Evolutionary conservation across 306 rosid genomes (phyloP).

Genomic region (Prinsepia uniflora): DNA sequence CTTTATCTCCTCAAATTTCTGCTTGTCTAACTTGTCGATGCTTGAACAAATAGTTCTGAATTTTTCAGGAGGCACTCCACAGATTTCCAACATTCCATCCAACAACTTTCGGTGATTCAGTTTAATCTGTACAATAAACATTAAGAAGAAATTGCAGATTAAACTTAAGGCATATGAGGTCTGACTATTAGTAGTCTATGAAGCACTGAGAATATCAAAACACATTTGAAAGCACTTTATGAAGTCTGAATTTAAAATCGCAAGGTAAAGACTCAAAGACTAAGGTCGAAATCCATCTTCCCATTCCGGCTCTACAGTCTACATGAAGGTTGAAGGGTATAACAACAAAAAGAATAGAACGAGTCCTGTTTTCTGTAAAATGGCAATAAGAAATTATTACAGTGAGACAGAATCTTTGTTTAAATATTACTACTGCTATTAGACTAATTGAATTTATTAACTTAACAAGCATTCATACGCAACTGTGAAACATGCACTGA

Average conservation of each 20-base stretch:
- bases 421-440: background rate
- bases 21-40: conserved; percentile 92
- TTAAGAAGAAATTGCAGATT: conserved; percentile 3
- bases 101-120: conserved; percentile 80
- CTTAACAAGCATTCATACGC: background rate
- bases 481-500: background rate
- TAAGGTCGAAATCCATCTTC: background rate
- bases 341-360: background rate
- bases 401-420: background rate
- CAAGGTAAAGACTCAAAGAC: conserved; percentile 8
- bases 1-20: conserved; percentile 71
- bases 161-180: background rate
- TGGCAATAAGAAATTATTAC: background rate
- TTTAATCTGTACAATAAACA: conserved; percentile 58
- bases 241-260: too few species aligned
- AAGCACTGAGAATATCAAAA: background rate
- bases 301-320: conserved; percentile 6
- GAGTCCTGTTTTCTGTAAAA: background rate
- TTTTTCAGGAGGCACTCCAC: conserved; percentile 88
- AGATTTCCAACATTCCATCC: conserved; percentile 91
- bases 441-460: background rate
- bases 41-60: conserved; percentile 96
- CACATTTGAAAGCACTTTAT: background rate
- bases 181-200: background rate
- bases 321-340: background rate